Conservation (phyloP, 768 basidiomycete genomes). For the Lentinula sp. region DNA sequence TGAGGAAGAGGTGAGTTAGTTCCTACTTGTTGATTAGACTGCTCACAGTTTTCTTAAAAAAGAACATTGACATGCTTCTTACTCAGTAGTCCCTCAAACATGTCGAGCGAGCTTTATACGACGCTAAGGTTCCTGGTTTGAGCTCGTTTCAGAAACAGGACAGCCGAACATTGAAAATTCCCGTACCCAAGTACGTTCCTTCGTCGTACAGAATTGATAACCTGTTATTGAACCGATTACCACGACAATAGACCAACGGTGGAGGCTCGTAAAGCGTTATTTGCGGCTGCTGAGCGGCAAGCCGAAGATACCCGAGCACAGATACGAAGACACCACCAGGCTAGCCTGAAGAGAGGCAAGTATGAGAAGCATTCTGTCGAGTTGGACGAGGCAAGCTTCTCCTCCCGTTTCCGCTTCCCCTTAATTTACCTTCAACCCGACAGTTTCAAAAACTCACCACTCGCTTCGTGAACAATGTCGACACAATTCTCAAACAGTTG, state of each 20-base stretch:
- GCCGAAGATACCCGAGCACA: constrained; percentile 75
- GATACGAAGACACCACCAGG: constrained; percentile 64
- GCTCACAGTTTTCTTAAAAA: background rate
- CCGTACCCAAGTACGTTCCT: constrained; percentile 64
- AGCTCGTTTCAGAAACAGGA: constrained; percentile 67
- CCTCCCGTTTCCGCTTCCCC: background rate
- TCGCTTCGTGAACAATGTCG: constrained; percentile 56
- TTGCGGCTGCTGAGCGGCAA: constrained; percentile 49
- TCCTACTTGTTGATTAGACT: background rate
- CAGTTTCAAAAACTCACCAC: constrained; percentile 77
- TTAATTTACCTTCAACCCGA: background rate
- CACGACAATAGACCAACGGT: constrained; percentile 60
- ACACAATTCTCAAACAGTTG: constrained; percentile 54
- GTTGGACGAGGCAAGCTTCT: constrained; percentile 52
- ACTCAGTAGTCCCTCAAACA: constrained; percentile 64
- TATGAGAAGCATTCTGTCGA: constrained; percentile 66
- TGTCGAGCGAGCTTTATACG: constrained; percentile 70
- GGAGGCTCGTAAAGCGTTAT: constrained; percentile 56
- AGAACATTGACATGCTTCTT: background rate
- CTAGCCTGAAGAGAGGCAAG: constrained; percentile 62
- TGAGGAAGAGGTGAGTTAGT: constrained; percentile 61
- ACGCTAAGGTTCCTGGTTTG: constrained; percentile 67
- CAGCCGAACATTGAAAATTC: constrained; percentile 66
- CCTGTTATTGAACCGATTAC: background rate
- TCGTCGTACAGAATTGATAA: background rate